A percentile compares a stretch with the other conserved stretches of the same genome.
These are phyloP conservation scores for Fusarium musae DNA, from an alignment of 2,329 filamentous ascomycete species.

Conservation along the genomic window DNA sequence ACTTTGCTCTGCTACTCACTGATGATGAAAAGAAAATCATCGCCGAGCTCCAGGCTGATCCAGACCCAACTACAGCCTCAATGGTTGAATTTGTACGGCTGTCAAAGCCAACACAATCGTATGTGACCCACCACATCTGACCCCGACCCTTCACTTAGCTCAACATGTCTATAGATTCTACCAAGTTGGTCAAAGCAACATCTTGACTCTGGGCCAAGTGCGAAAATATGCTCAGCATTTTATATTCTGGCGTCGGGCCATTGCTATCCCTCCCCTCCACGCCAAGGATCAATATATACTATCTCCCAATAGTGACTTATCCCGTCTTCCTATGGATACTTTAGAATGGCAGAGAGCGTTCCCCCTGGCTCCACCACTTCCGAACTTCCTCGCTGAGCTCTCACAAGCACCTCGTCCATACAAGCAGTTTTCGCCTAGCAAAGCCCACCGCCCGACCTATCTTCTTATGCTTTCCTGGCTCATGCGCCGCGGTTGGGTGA, in stretches of 20 bases:
- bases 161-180: slow-evolving; percentile 59
- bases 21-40: slow-evolving; percentile 81
- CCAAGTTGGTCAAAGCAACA: slow-evolving; percentile 76
- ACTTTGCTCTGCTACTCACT: slow-evolving; percentile 87
- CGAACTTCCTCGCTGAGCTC: slow-evolving; percentile 87
- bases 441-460: slow-evolving; percentile 87
- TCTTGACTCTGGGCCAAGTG: slow-evolving; percentile 82
- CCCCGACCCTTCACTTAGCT: background rate
- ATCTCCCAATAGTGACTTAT: slow-evolving; percentile 86
- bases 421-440: slow-evolving; percentile 84
- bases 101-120: slow-evolving; percentile 75
- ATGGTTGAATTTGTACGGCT: slow-evolving; percentile 85
- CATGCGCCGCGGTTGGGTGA: slow-evolving; percentile 92
- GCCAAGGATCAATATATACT: slow-evolving; percentile 91
- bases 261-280: slow-evolving; percentile 90
- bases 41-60: slow-evolving; percentile 79
- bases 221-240: slow-evolving; percentile 91
- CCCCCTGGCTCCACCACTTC: slow-evolving; percentile 82
- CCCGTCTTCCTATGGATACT: slow-evolving; percentile 74
- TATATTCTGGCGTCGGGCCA: slow-evolving; percentile 94
- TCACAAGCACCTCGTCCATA: slow-evolving; percentile 85
- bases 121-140: slow-evolving; percentile 43
- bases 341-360: slow-evolving; percentile 81
- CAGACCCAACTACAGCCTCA: slow-evolving; percentile 78
- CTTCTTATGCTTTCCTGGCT: slow-evolving; percentile 94